Evolutionary conservation across 2,329 filamentous ascomycete species (phyloP).

Genomic region (Ceratocystis diversiconidia): DNA sequence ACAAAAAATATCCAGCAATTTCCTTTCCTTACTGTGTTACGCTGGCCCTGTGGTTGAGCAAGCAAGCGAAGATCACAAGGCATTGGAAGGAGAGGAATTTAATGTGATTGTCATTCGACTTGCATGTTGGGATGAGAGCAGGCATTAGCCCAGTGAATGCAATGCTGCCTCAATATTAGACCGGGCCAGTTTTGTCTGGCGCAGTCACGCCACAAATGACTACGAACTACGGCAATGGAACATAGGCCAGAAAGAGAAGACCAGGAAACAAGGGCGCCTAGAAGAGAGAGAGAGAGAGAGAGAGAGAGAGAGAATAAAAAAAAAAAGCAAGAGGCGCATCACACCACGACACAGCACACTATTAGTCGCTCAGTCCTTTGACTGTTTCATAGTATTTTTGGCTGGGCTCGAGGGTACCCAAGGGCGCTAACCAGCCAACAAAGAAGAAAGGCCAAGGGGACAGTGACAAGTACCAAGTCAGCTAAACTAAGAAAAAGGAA

Average conservation of each 20-base stretch:
- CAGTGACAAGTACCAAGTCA: neutral
- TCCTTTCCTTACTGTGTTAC: neutral
- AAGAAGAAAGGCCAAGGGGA: neutral
- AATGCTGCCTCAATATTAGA: neutral
- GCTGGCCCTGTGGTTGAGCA: neutral
- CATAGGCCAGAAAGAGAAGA: neutral
- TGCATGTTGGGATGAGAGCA: neutral
- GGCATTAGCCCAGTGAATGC: neutral
- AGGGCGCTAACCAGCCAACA: neutral
- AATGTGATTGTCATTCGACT: constrained; percentile 5
- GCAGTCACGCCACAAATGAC: neutral
- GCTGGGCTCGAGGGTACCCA: neutral
- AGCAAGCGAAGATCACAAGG: neutral
- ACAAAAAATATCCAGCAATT: neutral
- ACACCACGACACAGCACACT: neutral
- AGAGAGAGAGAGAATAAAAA: too few species aligned
- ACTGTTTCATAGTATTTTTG: constrained; percentile 4
- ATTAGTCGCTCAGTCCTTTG: neutral
- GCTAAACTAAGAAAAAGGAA: neutral
- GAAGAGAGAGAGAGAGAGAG: neutral
- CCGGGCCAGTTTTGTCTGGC: neutral
- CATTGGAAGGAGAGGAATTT: neutral
- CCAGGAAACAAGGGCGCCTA: neutral
- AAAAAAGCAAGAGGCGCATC: neutral
- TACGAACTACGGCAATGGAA: neutral